Percentiles rank a stretch among this genome's conserved stretches.
phyloP scores from a whole-genome alignment of 257 asterid genomes.

The Mitragyna speciosa region DNA sequence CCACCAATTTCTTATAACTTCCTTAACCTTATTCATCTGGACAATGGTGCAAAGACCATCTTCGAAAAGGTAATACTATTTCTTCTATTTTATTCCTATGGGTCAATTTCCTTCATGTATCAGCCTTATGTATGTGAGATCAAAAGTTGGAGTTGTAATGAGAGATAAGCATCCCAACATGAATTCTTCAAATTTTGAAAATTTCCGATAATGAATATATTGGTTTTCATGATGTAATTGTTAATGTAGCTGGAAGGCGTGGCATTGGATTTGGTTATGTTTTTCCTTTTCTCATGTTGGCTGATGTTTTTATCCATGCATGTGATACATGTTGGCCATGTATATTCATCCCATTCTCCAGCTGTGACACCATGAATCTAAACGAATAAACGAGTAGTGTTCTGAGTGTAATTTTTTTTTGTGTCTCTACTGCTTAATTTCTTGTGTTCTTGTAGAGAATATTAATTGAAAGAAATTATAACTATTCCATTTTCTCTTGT shows the following conservation, averaged over 20 bases:
- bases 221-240: not conserved
- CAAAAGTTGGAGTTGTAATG: not conserved
- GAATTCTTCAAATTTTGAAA: not conserved
- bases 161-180: not conserved
- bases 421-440: not conserved
- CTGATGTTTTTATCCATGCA: not conserved
- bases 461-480: not conserved
- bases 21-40: constrained; percentile 70
- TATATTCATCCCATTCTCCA: not conserved
- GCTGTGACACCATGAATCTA: not conserved
- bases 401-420: not conserved
- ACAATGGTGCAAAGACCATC: constrained; percentile 50
- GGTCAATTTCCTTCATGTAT: not conserved
- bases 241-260: too few species aligned
- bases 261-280: not conserved
- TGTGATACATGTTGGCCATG: too few species aligned
- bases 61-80: constrained; percentile 56
- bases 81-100: constrained; percentile 5
- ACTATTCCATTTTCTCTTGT: too few species aligned
- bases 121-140: not conserved
- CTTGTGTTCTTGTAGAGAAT: not conserved
- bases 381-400: not conserved
- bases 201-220: not conserved
- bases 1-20: constrained; percentile 81
- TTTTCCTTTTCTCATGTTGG: not conserved